Evolutionary conservation across 257 asterid species (phyloP), one percentile per base, ranked within the genome.

Genomic region (Agastache rugosa): DNA sequence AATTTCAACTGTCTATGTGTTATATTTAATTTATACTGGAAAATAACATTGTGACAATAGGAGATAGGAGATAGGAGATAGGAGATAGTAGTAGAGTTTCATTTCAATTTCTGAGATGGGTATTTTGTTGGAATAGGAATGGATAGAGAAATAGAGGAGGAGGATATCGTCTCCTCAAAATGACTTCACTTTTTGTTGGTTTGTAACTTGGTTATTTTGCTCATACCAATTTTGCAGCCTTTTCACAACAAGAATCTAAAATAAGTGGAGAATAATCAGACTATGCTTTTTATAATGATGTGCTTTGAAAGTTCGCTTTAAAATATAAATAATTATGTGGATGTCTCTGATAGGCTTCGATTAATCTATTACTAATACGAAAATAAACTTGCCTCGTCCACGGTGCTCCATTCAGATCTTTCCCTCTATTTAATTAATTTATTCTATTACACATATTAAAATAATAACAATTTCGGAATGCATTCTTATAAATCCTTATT

Each of bases 31-130:
- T n/a, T n/a, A n/a, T 76, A 45, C 11, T 66, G 58, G 63, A 41
- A 37, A 17, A 53, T 74, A 51, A 53, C 72, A 50, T 63, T 42
- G 44, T 74, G 29, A 16, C 44, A 64, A 58, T 71, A 41, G 56
- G 27, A 56, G 47, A 31, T 60, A 67, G 45, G 44, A 67, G 12
- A 34, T 67, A 27, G 34, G 31, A 54, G 47, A 31, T 60, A 67
- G 45, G 44, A 67, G 12, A 34, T 67, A 27, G 34, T 17, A 54
- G n/a, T 54, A 54, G 61, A 20, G 34, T 54, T 51, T 51, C 45
- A 39, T 44, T 44, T 44, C 50, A 11, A 44, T 44, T 44, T 44
- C 5, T 44, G 50, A 14, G 16, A 44, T 11, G n/a, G 12, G 7
- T 42, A 39, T 11, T 42, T 11, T 42, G 41, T 35, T 35, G 41